phyloP scores from a whole-genome alignment of 352 stramenopile species.

The Globisporangium yorkense region DNA sequence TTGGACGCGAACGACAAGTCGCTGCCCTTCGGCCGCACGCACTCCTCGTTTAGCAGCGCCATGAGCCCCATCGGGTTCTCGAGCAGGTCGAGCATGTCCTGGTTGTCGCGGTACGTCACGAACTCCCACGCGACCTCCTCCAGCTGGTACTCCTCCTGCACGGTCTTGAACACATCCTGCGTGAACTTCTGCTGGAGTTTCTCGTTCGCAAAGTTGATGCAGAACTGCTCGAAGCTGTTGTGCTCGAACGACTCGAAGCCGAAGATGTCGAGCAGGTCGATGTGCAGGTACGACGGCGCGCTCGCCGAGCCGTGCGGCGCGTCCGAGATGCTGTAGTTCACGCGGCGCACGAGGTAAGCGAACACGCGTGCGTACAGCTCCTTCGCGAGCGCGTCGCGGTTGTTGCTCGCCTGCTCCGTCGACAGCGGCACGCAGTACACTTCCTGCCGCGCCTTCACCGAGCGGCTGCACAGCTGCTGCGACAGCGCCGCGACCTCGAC shows the following conservation, averaged over 20 bases:
- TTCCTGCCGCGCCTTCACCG: slow-evolving; percentile 74
- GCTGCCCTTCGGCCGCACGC: slow-evolving; percentile 81
- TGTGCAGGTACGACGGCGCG: slow-evolving; percentile 63
- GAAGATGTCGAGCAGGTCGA: slow-evolving; percentile 97
- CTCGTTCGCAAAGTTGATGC: slow-evolving; percentile 95
- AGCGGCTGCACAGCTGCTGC: slow-evolving; percentile 68
- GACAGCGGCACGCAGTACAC: slow-evolving; percentile 80
- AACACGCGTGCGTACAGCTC: slow-evolving; percentile 95
- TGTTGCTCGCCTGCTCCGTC: slow-evolving; percentile 67
- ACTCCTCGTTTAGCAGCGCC: slow-evolving; percentile 89
- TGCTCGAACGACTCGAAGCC: slow-evolving; percentile 94
- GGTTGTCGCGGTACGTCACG: slow-evolving; percentile 86
- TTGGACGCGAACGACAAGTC: slow-evolving; percentile 87
- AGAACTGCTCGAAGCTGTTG: slow-evolving; percentile 95
- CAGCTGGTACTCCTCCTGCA: slow-evolving; percentile 77
- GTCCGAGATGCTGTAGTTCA: slow-evolving; percentile 81
- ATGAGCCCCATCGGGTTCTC: slow-evolving; percentile 89
- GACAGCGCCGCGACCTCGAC: slow-evolving; percentile 56
- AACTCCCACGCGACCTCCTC: slow-evolving; percentile 77
- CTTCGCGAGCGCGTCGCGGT: slow-evolving; percentile 93
- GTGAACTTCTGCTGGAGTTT: slow-evolving; percentile 93
- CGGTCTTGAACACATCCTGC: slow-evolving; percentile 81
- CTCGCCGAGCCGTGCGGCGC: slow-evolving; percentile 19
- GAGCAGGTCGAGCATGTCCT: slow-evolving; percentile 87
- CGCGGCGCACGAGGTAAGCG: slow-evolving; percentile 88